Base-by-base conservation (phyloP, 2,329 filamentous ascomycete species). In the Pseudocercospora vitis region DNA sequence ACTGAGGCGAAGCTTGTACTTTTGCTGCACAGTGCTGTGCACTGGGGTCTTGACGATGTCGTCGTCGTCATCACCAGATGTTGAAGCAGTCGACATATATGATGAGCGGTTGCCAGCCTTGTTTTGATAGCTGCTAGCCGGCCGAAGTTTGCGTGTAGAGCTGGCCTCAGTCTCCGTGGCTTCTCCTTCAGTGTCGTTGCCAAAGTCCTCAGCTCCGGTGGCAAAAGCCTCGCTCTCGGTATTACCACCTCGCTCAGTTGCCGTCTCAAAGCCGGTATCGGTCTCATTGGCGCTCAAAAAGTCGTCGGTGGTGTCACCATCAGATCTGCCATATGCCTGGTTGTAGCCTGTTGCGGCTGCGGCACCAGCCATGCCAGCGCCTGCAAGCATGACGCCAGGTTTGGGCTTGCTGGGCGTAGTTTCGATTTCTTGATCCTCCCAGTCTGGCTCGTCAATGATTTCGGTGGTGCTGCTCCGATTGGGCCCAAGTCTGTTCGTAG, bases 141-240 rank as follows among this genome's bases (percentile, higher is more conserved):
- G 53, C 18, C 58, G 60, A 24, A 62, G 46, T 12, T 51, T 57
- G 26, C 57, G 50, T 29, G 47, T 53, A 7, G 54, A 32, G 21
- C 50, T 75, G 49, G 78, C 81, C 70, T 96, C 92, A 0, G 91
- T 97, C 73, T 96, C 92, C 0, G 91, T 95, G 44, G 88, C 77
- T 61, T 91, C 87, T 57, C 90, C 89, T 53, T 63, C 60, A 5
- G 56, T 63, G 52, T 84, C 87, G 66, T 86, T 91, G 12, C 89
- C 88, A 64, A 79, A 79, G 57, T 78, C 84, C 68, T 97, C 94
- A 12, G 85, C 83, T n/a, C 89, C 91, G 3, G 92, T 96, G 70
- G 95, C 88, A 82, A 97, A 97, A 59, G 90, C 90, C 63, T 97
- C 92, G 8, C 91, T 95, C 73, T 66, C 66, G 0, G 90, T 96